These are phyloP conservation scores for Xanthoconium purpureum DNA, from an alignment of 768 basidiomycete species.

Conservation along the genomic window DNA sequence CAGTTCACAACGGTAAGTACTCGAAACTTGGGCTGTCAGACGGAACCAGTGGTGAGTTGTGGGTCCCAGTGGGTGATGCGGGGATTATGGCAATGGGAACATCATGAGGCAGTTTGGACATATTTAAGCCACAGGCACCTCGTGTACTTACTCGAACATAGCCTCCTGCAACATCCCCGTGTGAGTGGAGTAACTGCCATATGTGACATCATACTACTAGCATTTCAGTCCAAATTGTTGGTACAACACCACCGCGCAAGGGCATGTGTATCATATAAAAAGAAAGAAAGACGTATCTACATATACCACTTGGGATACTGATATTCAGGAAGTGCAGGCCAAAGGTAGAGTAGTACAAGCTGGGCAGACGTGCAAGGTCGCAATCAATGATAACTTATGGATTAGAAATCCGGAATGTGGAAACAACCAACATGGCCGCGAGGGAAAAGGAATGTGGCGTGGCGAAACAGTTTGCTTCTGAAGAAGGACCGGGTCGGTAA, in stretches of 20 bases:
- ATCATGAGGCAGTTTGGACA: not conserved
- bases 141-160: conserved; percentile 11
- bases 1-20: not conserved
- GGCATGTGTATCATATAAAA: not conserved
- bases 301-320: not conserved
- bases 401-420: conserved; percentile 5
- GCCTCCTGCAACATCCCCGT: not conserved
- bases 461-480: too few species aligned
- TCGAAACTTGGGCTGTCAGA: not conserved
- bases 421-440: not conserved
- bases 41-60: not conserved
- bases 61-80: conserved; percentile 3
- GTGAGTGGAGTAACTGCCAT: conserved; percentile 7
- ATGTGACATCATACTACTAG: not conserved
- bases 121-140: conserved; percentile 8
- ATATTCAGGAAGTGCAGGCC: conserved; percentile 6
- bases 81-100: not conserved
- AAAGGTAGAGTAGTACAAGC: conserved; percentile 18
- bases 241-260: not conserved
- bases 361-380: conserved; percentile 1
- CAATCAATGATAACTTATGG: conserved; percentile 25
- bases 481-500: not conserved
- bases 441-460: conserved; percentile 5
- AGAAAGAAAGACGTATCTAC: not conserved
- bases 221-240: not conserved